A percentile compares a stretch with the other conserved stretches of the same genome.
These are phyloP conservation scores for Teratosphaeria gauchensis DNA, from an alignment of 2,329 filamentous ascomycete species.

Conservation along the genomic window DNA sequence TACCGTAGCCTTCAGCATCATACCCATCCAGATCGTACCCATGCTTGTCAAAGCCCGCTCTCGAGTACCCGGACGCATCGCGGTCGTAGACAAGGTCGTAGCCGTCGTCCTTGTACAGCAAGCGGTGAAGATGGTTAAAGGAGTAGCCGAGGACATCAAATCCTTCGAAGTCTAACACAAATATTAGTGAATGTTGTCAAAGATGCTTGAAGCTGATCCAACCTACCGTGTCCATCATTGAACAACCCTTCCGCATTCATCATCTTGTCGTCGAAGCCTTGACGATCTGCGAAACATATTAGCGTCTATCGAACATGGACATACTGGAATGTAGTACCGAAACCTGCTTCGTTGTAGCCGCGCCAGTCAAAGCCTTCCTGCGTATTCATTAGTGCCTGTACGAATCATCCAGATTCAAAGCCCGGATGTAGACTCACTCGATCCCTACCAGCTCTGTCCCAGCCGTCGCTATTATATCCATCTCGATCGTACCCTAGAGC, in stretches of 20 bases:
- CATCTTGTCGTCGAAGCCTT: not conserved
- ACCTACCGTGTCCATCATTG: not conserved
- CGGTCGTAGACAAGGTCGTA: not conserved
- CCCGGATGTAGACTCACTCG: not conserved
- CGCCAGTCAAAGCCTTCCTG: not conserved
- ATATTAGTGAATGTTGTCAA: not conserved
- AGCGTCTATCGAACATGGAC: not conserved
- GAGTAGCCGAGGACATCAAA: not conserved
- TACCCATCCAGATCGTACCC: not conserved
- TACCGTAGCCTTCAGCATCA: not conserved
- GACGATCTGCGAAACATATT: not conserved
- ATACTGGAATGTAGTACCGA: not conserved
- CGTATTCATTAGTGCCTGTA: not conserved
- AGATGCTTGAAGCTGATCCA: not conserved
- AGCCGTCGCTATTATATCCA: not conserved
- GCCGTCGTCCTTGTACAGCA: not conserved
- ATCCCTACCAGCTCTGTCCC: not conserved
- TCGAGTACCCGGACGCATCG: not conserved
- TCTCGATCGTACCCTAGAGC: not conserved
- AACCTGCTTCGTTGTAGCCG: not conserved
- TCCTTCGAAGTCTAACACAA: not conserved
- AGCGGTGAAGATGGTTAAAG: not conserved
- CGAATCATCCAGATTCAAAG: not conserved
- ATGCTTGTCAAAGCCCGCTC: not conserved
- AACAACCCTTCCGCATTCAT: not conserved